phyloP scores from a whole-genome alignment of 108 stramenopile species.

The Nitzschia putrida region DNA sequence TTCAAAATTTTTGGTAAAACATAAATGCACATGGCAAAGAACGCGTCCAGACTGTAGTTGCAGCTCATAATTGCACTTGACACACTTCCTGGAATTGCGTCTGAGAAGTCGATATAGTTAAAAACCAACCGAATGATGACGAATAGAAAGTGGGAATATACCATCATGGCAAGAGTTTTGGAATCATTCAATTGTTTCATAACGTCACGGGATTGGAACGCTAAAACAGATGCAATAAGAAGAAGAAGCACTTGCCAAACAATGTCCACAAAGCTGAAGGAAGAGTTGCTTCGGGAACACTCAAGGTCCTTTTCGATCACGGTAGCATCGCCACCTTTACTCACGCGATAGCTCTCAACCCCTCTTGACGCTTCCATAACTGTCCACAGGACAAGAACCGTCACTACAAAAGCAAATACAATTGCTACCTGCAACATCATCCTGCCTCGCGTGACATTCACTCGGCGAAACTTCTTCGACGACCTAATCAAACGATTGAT shows the following conservation, averaged over 20 bases:
- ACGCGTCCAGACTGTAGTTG: constrained; percentile 25
- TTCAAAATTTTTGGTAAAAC: constrained; percentile 19
- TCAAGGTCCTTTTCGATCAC: not conserved
- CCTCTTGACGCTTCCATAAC: constrained; percentile 12
- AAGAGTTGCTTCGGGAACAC: constrained; percentile 11
- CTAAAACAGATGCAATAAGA: constrained; percentile 32
- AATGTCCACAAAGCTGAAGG: constrained; percentile 5
- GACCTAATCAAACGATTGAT: constrained; percentile 34
- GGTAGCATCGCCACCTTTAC: not conserved
- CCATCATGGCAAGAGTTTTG: constrained; percentile 33
- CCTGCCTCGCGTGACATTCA: constrained; percentile 18
- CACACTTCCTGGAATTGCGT: constrained; percentile 9
- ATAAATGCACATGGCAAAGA: constrained; percentile 32
- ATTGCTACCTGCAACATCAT: constrained; percentile 16
- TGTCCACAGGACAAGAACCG: constrained; percentile 30
- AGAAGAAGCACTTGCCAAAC: constrained; percentile 33
- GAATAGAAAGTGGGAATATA: constrained; percentile 43
- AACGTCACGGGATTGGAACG: constrained; percentile 34
- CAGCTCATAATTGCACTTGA: constrained; percentile 19
- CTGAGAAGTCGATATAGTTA: constrained; percentile 6
- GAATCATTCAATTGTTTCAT: constrained; percentile 37
- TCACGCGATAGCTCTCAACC: not conserved
- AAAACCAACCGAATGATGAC: constrained; percentile 15
- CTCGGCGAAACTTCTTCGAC: constrained; percentile 26
- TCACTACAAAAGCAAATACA: constrained; percentile 14